Evolutionary conservation across 345 rosid genomes (phyloP), one percentile per base, ranked within the genome.

Genomic region (Salix dunnii): DNA sequence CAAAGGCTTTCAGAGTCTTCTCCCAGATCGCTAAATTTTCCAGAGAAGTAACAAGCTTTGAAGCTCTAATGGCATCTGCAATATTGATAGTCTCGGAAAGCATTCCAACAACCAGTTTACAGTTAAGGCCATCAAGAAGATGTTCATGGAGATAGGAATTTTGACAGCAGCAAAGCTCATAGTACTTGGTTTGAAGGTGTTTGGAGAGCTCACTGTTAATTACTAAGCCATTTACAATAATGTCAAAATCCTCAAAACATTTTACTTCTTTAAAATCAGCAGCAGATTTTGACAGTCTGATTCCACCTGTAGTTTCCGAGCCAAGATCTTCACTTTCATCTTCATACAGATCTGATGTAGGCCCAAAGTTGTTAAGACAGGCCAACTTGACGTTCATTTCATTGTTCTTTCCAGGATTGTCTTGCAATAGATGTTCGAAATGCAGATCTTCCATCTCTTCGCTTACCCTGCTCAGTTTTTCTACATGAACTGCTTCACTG

Each of bases 11-110:
- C 76, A 85, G 61, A 21, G 86, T 85, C 72, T 74, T 76, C 68
- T 74, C 76, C 87, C 88, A 85, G 18, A 35, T 48, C 3, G 40
- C 74, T 67, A 77, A 87, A 61, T 74, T 55, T 10, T 70, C 70
- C 17, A 3, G 68, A 3, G 82, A 51, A 0, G 86, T 67, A 10
- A 81, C 70, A 53, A 82, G 38, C 65, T 74, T 78, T 76, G 83
- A 81, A 49, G 80, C 84, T 80, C 82, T 82, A 28, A 85, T 84
- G 40, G 88, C 86, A 72, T 84, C 85, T 0, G 86, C 84, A n/a
- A 80, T 83, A 70, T 76, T 71, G n/a, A 83, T 74, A 13, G 81
- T 77, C 64, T 77, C 81, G 0, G 61, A 42, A 18, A 82, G 74
- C 43, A 81, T 76, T 58, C 84, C 90, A 7, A 76, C 79, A 27